Evolutionary conservation across 306 rosid genomes (phyloP), one percentile per base, ranked within the genome.

Genomic region (Lathyrus tuberosus): DNA sequence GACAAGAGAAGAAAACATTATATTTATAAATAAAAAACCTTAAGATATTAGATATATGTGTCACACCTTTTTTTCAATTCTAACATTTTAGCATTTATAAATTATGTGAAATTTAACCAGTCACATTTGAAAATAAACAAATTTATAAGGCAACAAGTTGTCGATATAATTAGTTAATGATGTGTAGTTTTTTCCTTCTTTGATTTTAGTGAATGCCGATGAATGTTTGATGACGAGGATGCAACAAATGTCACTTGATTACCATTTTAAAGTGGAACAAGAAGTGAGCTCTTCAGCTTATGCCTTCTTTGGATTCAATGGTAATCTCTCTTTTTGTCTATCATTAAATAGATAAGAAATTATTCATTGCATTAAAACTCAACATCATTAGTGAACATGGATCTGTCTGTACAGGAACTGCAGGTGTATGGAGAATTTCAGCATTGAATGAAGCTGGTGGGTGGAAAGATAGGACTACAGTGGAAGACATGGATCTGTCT

Each of bases 341-440:
- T 31, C 38, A 5, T 33, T 6, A 33, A 33, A 33, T 33, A 33
- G 8, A 33, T 5, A 33, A 5, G 38, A 33, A 33, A 33, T 33
- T 6, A 33, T 33, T 33, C 38, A 33, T 33, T 33, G 2, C 38
- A 33, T 1, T 1, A 33, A 33, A 33, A 33, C 8, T 33, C 8
- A 33, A 33, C 38, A 33, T 33, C 38, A 6, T 6, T 33, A 33
- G 1, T 6, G 2, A 33, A 33, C 2, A 26, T 3, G 30, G 30
- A 26, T 26, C 30, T 26, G 0, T 3, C 30, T 26, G 0, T 28
- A 61, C 67, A 91, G 97, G 97, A 52, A 92, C 97, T 10, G 97
- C 97, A 2, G 97, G 97, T 33, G 92, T 92, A 28, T 92, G 97
- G 97, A 92, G 97, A 84, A 89, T 89, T 54, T 57, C 91, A 3